A percentile compares a stretch with the other conserved stretches of the same genome.
phyloP scores from a whole-genome alignment of 2,329 filamentous ascomycete species.

The Aureobasidium pullulans region DNA sequence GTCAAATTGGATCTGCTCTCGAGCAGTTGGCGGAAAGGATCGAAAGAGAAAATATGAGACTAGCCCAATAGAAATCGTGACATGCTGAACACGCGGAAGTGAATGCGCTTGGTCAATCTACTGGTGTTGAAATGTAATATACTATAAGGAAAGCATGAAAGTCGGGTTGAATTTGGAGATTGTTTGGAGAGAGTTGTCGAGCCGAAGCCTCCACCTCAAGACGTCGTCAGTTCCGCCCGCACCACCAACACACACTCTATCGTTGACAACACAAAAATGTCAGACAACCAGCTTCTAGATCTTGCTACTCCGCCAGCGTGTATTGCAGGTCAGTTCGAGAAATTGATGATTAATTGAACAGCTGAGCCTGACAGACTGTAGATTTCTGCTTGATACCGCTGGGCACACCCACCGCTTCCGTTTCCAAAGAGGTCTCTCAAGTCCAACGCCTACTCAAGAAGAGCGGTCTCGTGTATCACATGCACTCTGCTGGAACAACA shows the following conservation, averaged over 20 bases:
- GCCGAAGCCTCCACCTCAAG: background rate
- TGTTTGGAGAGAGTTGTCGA: background rate
- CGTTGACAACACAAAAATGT: background rate
- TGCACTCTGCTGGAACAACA: slow-evolving; percentile 93
- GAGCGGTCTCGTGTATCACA: slow-evolving; percentile 72
- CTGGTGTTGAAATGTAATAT: no score
- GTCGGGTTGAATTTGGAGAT: no score
- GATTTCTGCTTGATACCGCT: slow-evolving; percentile 92
- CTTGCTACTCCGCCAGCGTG: slow-evolving; percentile 62
- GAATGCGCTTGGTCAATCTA: no score
- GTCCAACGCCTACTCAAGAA: slow-evolving; percentile 78
- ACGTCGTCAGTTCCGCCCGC: no score
- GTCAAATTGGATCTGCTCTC: slow-evolving; percentile 28
- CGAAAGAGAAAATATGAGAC: background rate
- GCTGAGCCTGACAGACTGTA: slow-evolving; percentile 4
- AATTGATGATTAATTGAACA: no score
- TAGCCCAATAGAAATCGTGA: background rate
- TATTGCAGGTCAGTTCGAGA: slow-evolving; percentile 46
- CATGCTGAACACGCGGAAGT: no score
- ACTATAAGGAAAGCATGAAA: no score
- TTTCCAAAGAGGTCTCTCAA: slow-evolving; percentile 67
- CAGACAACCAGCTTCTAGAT: slow-evolving; percentile 12
- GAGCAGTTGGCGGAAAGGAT: background rate
- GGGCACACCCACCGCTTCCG: slow-evolving; percentile 42
- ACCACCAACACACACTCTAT: no score